Evolutionary conservation across 2,329 filamentous ascomycete species (phyloP), one percentile per base, ranked within the genome.

Genomic region (Cytospora mali): DNA sequence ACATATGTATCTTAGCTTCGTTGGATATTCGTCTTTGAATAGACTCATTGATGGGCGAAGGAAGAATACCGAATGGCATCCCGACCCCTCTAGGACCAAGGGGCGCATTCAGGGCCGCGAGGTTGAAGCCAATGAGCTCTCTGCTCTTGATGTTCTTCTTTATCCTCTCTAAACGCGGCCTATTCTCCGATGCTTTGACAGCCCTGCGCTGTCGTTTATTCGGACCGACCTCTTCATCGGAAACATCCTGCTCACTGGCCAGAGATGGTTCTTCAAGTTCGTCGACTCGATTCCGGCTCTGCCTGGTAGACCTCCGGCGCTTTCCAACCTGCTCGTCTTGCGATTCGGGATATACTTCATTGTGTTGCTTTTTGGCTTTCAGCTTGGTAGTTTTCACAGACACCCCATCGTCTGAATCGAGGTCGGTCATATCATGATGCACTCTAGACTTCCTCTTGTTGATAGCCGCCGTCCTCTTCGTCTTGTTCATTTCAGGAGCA

Each of bases 91-190:
- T 63, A 65, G 50, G 53, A 56, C 61, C 53, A 50, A 61, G 53
- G 49, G 53, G 52, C 11, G 53, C 61, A 7, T 63, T 61, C 48
- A 61, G 56, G 21, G 57, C 53, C 27, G 49, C 42, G 18, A 64
- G 52, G 4, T 60, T 53, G 52, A 76, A 78, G 3, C 80, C 80
- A 56, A 82, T 73, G n/a, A 82, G 75, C 61, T 82, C 80, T 65
- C 71, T 79, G 68, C 80, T 81, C 64, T 75, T 80, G 51, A 81
- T 71, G 49, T 77, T 76, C 66, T 76, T 80, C 25, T 76, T 75
- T 62, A 82, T 71, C 49, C 70, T 76, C 1, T 74, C 73, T 21
- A 81, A 72, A 10, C 74, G 74, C 13, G 77, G 78, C 2, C 48
- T 50, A 10, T 25, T 18, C 14, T 49, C 48, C 28, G 31, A 49